Evolutionary conservation across 768 basidiomycete genomes (phyloP).

Genomic region (Pisolithus orientalis): DNA sequence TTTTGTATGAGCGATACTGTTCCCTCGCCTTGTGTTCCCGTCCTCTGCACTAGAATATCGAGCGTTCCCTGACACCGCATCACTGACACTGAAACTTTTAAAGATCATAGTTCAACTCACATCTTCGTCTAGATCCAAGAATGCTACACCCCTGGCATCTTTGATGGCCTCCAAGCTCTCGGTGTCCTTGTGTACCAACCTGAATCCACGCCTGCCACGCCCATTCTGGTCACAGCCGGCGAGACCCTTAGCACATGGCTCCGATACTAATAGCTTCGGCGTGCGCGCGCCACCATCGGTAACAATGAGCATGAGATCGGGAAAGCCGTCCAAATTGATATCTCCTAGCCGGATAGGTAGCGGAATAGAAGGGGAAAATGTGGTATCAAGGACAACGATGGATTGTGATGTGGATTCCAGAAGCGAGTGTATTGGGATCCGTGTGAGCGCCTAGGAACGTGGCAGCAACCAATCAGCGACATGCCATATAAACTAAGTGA

Average conservation of each 20-base stretch:
- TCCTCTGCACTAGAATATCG: conserved; percentile 88
- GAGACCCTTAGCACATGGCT: conserved; percentile 50
- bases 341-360: conserved; percentile 82
- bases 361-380: conserved; percentile 62
- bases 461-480: not conserved
- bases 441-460: conserved; percentile 51
- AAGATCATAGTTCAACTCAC: conserved; percentile 39
- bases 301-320: conserved; percentile 68
- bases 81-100: conserved; percentile 32
- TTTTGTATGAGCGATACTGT: conserved; percentile 84
- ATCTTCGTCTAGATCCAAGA: conserved; percentile 94
- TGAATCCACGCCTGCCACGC: conserved; percentile 59
- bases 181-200: conserved; percentile 46
- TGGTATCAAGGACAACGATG: conserved; percentile 66
- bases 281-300: conserved; percentile 40
- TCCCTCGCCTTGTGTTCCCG: conserved; percentile 58
- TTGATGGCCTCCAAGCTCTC: conserved; percentile 57
- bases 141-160: conserved; percentile 74
- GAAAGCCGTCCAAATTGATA: conserved; percentile 89
- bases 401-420: conserved; percentile 43
- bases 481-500: not conserved
- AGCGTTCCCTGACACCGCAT: conserved; percentile 85
- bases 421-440: conserved; percentile 58
- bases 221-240: conserved; percentile 52
- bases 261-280: conserved; percentile 59